Conservation (phyloP, 805 yeast genomes). For the Cyberlindnera xishuangbannaensis region DNA sequence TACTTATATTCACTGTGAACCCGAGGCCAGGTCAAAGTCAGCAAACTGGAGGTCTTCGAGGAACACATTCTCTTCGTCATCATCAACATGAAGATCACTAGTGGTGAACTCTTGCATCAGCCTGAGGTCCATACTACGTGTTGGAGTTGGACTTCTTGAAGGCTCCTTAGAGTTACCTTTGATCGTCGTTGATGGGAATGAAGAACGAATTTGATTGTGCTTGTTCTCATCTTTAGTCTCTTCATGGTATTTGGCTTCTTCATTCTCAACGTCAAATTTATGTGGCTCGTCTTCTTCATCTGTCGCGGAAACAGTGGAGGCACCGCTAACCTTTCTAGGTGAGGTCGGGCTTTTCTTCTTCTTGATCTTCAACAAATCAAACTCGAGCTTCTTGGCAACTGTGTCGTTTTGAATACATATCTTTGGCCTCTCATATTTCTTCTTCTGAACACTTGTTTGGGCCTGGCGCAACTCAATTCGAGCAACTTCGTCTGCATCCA, state of each 20-base stretch:
- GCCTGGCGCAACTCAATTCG: constrained; percentile 8
- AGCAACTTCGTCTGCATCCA: constrained; percentile 20
- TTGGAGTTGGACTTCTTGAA: constrained; percentile 4
- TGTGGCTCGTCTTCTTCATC: constrained; percentile 3
- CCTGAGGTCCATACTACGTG: constrained; percentile 3
- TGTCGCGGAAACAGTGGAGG: constrained; percentile 8
- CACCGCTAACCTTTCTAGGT: constrained; percentile 13
- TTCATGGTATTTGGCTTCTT: constrained; percentile 1
- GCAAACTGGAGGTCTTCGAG: constrained; percentile 17
- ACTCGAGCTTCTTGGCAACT: constrained; percentile 20
- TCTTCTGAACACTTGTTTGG: constrained; percentile 13
- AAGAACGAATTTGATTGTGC: no score
- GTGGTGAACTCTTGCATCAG: constrained; percentile 7
- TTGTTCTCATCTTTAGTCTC: constrained; percentile 1
- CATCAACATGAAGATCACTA: background rate
- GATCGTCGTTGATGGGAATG: no score
- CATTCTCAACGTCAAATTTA: background rate
- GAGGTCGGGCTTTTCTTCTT: constrained; percentile 8
- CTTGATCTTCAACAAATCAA: constrained; percentile 11
- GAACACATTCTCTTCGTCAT: constrained; percentile 14
- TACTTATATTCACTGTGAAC: no score
- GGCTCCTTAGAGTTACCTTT: background rate
- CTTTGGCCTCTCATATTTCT: constrained; percentile 4
- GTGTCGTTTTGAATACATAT: constrained; percentile 14
- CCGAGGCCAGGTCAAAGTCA: constrained; percentile 16